phyloP scores from a whole-genome alignment of 116 monocot genomes.

The Posidonia oceanica region DNA sequence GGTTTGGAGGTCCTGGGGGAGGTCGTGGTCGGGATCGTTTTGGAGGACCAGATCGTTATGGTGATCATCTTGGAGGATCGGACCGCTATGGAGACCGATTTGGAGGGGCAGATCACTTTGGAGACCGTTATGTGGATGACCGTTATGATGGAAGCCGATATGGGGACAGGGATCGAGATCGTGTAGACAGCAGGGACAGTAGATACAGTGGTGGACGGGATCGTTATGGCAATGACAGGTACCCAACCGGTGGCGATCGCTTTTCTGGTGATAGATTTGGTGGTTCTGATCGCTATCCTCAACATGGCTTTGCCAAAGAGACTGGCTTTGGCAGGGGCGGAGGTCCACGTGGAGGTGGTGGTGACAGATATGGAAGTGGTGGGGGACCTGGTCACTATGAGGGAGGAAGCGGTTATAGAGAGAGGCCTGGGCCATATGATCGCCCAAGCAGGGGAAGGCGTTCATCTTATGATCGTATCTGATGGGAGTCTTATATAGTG shows the following conservation, averaged over 20 bases:
- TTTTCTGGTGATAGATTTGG: conserved; percentile 55
- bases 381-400: conserved; percentile 29
- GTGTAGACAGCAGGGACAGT: conserved; percentile 39
- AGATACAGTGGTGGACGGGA: conserved; percentile 52
- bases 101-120: conserved; percentile 48
- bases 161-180: conserved; percentile 38
- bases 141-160: conserved; percentile 57
- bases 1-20: conserved; percentile 29
- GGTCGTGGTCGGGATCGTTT: conserved; percentile 41
- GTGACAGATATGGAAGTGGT: background rate
- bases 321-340: conserved; percentile 48
- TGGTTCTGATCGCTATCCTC: conserved; percentile 49
- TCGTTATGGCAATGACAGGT: conserved; percentile 47
- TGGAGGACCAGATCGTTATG: conserved; percentile 51
- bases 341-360: conserved; percentile 23
- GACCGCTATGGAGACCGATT: conserved; percentile 50
- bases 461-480: conserved; percentile 37
- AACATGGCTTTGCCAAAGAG: conserved; percentile 59
- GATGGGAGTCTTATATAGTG: background rate
- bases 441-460: conserved; percentile 55
- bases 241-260: conserved; percentile 44
- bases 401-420: conserved; percentile 35
- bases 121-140: conserved; percentile 37
- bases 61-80: conserved; percentile 36
- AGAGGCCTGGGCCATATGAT: conserved; percentile 73